Conservation (phyloP, 2,329 filamentous ascomycete species). For the Colletotrichum kahawae region DNA sequence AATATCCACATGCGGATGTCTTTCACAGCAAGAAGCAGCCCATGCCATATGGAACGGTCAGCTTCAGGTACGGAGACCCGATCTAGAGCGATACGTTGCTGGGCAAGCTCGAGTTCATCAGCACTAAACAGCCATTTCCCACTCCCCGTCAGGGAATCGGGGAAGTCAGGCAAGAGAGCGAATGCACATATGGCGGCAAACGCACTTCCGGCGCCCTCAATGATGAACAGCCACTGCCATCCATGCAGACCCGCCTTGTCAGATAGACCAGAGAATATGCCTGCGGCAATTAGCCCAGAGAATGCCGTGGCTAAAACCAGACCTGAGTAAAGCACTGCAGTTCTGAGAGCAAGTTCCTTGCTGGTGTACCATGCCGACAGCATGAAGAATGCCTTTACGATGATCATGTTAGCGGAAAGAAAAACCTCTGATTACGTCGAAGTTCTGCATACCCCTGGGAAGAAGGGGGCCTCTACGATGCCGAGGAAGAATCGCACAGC, state of each 20-base stretch:
- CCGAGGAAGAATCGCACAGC: not conserved
- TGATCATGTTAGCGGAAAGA: not conserved
- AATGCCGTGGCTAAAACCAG: not conserved
- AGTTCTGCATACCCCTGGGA: not conserved
- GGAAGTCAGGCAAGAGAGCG: not conserved
- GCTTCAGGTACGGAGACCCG: constrained; percentile 23
- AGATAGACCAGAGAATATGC: not conserved
- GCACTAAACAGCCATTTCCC: not conserved
- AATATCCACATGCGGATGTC: constrained; percentile 29
- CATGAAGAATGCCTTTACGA: constrained; percentile 49
- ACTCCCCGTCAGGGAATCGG: not conserved
- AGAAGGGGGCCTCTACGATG: not conserved
- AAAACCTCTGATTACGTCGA: not conserved
- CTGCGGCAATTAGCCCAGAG: constrained; percentile 20
- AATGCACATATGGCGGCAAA: not conserved
- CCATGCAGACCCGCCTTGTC: not conserved
- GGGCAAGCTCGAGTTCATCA: constrained; percentile 12
- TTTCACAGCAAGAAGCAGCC: constrained; percentile 23
- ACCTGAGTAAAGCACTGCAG: not conserved
- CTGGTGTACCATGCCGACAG: constrained; percentile 72
- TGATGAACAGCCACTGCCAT: not conserved
- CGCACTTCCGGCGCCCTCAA: not conserved
- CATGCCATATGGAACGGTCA: constrained; percentile 15
- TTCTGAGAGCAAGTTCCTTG: constrained; percentile 66
- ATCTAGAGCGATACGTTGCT: constrained; percentile 10